Evolutionary conservation across 331 rosid genomes (phyloP), one percentile per base, ranked within the genome.

Genomic region (Rosa hybrid): DNA sequence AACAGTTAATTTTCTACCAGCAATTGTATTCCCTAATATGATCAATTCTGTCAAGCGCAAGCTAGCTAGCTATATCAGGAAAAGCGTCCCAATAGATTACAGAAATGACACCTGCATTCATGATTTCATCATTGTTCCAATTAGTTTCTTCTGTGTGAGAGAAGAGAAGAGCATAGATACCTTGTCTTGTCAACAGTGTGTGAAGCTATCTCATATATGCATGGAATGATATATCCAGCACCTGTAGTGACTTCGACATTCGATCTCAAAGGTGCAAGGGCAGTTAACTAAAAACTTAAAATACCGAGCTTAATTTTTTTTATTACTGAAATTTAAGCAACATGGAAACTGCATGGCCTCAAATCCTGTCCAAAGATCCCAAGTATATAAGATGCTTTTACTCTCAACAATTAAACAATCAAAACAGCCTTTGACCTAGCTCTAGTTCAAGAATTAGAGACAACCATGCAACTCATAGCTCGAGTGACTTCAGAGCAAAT

Each of bases 331-430:
- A 83, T 91, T 93, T 82, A 90, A 87, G 88, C 86, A 77, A 79
- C 91, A 87, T 21, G 91, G 91, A 82, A 93, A 97, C 81, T 91
- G 98, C 97, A 96, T 78, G 57, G 94, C 93, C 87, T 93, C 97
- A 91, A 96, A 78, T 49, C 98, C 99, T 96, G 87, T 87, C 74
- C 84, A 83, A 81, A 83, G 56, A 73, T 44, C 65, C 57, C 39
- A 76, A 83, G 74, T 10, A 72, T 64, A 67, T 34, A 34, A 87
- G 82, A 64, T 62, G 25, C 20, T 81, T 62, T 53, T 6, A 8
- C 5, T 48, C 39, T 54, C 57, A 57, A 18, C 25, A 25, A 64
- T 16, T 17, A 45, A 76, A 25, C 30, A 77, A 77, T 27, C 46
- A 53, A 65, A 53, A 62, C 39, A 46, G 62, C 78, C 42, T 62